Base-by-base conservation (phyloP, 2,329 filamentous ascomycete genomes). In the Verticillium nonalfalfae region DNA sequence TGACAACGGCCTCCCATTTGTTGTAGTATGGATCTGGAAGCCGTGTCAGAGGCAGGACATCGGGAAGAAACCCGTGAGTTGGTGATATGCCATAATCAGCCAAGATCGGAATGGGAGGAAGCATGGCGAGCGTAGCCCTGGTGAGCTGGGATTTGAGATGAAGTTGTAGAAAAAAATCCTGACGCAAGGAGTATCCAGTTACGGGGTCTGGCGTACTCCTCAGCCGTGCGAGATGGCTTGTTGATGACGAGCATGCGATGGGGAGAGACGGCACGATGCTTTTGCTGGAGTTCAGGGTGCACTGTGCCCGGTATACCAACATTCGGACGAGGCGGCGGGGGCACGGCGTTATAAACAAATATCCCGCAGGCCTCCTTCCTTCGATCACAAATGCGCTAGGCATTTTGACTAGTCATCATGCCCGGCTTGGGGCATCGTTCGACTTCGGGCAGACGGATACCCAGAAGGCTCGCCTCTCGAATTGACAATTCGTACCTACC, bases 1-100 rank as follows among this genome's bases (percentile, higher is more conserved):
- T 85, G 38, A 89, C 85, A 58, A 97, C 84, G 56, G 89, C 85
- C 77, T 99, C 95, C 95, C 95, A 99, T 72, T 92, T 91, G 74
- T 90, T 88, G 76, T 98, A 99, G 79, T 97, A 98, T 2, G 90
- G 85, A 71, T 97, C 90, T 10, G 93, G 90, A 14, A 99, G 86
- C 60, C 85, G 80, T 64, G 91, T 87, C 65, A 98, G 81, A 52
- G 95, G 95, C 39, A 90, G 78, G 66, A 91, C 87, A 64, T 90
- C 81, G 1, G 95, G 93, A 60, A 99, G 85, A 78, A 99, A 99
- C 70, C 95, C 95, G 77, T 92, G 86, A 61, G 86, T 81, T 64
- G 85, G 79, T 66, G 90, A 91, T 74, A 93, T 85, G 76, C 90
- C 91, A 78, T 96, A 96, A 75, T 96, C 89, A 73, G 85, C 82